Evolutionary conservation across 768 basidiomycete genomes (phyloP), one percentile per base, ranked within the genome.

Genomic region (Lentinula sp.): DNA sequence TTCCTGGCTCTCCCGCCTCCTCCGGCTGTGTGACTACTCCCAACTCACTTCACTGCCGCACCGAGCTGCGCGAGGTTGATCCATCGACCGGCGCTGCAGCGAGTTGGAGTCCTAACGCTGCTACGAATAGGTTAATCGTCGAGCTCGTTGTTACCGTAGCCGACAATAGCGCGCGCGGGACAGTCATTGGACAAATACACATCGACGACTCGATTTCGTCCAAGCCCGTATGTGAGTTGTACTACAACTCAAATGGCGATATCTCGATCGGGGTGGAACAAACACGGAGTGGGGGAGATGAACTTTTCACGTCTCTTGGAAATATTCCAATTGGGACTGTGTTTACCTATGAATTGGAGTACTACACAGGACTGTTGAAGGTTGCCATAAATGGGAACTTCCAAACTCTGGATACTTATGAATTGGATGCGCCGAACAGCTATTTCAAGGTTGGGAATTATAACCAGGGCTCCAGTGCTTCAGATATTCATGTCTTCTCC

Each of bases 371-470:
- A 23, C 8, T 43, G 41, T 33, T 56, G 55, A 56, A 56, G 55
- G 41, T 56, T 32, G 55, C 55, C 10, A 56, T 56, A 8, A 56
- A 56, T 43, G 55, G 55, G 18, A 23, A 42, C n/a, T 56, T 56
- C 39, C 37, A 41, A 20, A 56, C 58, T 36, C 46, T 56, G 23
- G 39, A 41, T 42, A 56, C 55, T 3, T 56, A 41, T 6, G 37
- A 41, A 41, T n/a, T 56, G 55, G 55, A 56, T 56, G 55, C 55
- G 42, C 55, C 55, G 20, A 43, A 37, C 32, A 56, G 55, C n/a
- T 56, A 56, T 42, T 56, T 56, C 55, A 56, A 56, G 16, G 55
- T 56, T 33, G 55, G 55, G 13, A 56, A 56, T 32, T 56, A 56
- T 56, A 56, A 56, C 33, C 55, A 56, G n/a, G 55, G 55, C 1